Percentiles rank a stretch among this genome's conserved stretches.
Conservation (phyloP, 805 yeast genomes). For the Yamadazyma nakazawae region DNA sequence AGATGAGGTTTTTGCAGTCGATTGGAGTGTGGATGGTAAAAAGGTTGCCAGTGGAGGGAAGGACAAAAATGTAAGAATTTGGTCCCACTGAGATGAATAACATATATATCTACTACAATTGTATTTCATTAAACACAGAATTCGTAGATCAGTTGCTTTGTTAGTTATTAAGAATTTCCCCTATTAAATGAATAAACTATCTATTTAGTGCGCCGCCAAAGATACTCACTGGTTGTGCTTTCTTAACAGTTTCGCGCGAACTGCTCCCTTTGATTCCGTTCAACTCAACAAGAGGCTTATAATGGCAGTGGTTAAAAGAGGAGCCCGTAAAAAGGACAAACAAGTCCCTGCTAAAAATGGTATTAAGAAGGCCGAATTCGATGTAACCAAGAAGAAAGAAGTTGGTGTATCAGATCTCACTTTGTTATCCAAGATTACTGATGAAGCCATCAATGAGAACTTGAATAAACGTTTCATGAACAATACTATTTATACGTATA, state of each 20-base stretch:
- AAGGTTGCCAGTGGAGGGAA: slow-evolving; percentile 97
- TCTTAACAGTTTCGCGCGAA: not conserved
- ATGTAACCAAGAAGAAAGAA: slow-evolving; percentile 82
- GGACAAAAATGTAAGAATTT: slow-evolving; percentile 88
- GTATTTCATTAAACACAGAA: not conserved
- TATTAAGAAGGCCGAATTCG: slow-evolving; percentile 86
- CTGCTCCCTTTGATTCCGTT: slow-evolving; percentile 3
- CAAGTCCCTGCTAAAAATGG: slow-evolving; percentile 56
- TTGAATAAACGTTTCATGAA: slow-evolving; percentile 84
- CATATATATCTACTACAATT: not conserved
- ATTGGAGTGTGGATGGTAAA: slow-evolving; percentile 95
- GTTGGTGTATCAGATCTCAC: slow-evolving; percentile 98
- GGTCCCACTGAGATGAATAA: slow-evolving; percentile 61
- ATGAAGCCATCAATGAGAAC: slow-evolving; percentile 90
- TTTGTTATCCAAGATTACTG: slow-evolving; percentile 79
- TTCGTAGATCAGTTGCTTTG: too few relatives aligned
- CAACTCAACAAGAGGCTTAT: not conserved
- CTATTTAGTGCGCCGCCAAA: not conserved
- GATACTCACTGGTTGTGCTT: not conserved
- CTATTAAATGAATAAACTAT: not conserved
- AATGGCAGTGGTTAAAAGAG: slow-evolving; percentile 79
- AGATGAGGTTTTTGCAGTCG: slow-evolving; percentile 95
- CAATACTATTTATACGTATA: slow-evolving; percentile 86
- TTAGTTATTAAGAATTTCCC: too few relatives aligned
- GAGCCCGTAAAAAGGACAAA: slow-evolving; percentile 57